phyloP scores from a whole-genome alignment of 495 filamentous ascomycete genomes.

The Xylaria grammica region DNA sequence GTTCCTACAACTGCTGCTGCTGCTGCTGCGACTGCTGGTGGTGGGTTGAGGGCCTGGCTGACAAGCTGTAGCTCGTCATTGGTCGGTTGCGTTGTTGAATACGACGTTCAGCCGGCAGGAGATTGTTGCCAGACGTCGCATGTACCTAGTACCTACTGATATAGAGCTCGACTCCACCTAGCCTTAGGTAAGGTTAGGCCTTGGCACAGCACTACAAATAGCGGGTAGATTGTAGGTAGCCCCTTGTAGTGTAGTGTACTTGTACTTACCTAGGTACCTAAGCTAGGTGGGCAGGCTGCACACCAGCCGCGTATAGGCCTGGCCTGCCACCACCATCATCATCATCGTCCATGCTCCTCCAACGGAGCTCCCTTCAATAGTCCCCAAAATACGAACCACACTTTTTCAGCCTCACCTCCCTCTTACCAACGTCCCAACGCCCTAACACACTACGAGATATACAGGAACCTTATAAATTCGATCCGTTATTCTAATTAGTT shows the following conservation, averaged over 20 bases:
- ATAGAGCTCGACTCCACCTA: not conserved
- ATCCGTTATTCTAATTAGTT: not conserved
- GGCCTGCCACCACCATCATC: constrained; percentile 2
- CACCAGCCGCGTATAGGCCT: constrained; percentile 37
- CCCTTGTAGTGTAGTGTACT: not conserved
- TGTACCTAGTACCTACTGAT: too few species aligned
- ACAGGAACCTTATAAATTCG: not conserved
- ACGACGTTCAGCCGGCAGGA: constrained; percentile 3
- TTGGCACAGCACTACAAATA: not conserved
- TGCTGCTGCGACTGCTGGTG: constrained; percentile 16
- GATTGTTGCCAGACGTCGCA: not conserved
- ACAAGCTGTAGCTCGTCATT: constrained; percentile 34
- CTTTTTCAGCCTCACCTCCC: not conserved
- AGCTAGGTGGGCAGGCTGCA: constrained; percentile 39
- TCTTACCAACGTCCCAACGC: not conserved
- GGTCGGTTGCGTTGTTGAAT: too few species aligned
- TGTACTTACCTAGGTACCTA: not conserved
- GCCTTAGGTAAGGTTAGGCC: not conserved
- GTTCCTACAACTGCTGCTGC: not conserved
- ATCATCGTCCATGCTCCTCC: constrained; percentile 8
- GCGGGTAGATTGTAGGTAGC: not conserved
- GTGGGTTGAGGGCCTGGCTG: constrained; percentile 31
- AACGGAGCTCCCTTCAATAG: constrained; percentile 25
- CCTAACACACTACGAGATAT: not conserved
- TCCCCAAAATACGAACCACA: constrained; percentile 9